phyloP scores from a whole-genome alignment of 2,329 filamentous ascomycete species.

The Chalara sp. region DNA sequence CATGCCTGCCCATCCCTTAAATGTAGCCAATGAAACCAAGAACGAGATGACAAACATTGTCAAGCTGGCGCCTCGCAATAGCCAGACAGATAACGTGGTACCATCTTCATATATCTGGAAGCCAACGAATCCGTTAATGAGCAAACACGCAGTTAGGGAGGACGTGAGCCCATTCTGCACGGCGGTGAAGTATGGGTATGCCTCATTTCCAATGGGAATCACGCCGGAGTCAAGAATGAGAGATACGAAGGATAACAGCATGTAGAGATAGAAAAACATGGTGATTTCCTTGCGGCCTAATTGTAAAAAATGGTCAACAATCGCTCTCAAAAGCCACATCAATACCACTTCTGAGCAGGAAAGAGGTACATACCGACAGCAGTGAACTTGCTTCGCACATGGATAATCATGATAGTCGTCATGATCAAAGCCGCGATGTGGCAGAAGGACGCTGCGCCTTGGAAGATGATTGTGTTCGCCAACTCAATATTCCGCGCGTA shows the following conservation, averaged over 20 bases:
- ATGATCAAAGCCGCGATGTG: slow-evolving; percentile 87
- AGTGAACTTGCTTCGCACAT: slow-evolving; percentile 95
- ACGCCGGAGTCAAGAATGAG: slow-evolving; percentile 91
- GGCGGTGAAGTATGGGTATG: slow-evolving; percentile 88
- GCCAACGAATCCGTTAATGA: slow-evolving; percentile 97
- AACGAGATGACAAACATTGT: slow-evolving; percentile 82
- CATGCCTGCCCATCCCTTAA: slow-evolving; percentile 84
- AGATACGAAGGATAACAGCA: slow-evolving; percentile 81
- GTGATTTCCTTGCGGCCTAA: slow-evolving; percentile 62
- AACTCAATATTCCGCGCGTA: slow-evolving; percentile 93
- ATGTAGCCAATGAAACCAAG: slow-evolving; percentile 82
- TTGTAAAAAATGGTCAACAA: slow-evolving; percentile 9
- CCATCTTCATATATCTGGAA: slow-evolving; percentile 98
- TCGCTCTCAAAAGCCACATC: not conserved
- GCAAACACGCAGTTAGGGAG: slow-evolving; percentile 77
- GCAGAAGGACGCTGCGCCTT: slow-evolving; percentile 83
- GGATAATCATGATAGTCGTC: slow-evolving; percentile 95
- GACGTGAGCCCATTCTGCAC: slow-evolving; percentile 80
- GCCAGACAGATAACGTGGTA: slow-evolving; percentile 88
- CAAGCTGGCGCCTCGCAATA: slow-evolving; percentile 71
- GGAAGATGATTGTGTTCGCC: slow-evolving; percentile 97
- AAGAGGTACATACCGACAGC: slow-evolving; percentile 67
- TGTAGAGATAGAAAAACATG: slow-evolving; percentile 95
- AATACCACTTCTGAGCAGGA: not conserved
- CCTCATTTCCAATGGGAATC: slow-evolving; percentile 69